Conservation (phyloP, 805 yeast genomes). For the Saccharomycopsis capsularis region DNA sequence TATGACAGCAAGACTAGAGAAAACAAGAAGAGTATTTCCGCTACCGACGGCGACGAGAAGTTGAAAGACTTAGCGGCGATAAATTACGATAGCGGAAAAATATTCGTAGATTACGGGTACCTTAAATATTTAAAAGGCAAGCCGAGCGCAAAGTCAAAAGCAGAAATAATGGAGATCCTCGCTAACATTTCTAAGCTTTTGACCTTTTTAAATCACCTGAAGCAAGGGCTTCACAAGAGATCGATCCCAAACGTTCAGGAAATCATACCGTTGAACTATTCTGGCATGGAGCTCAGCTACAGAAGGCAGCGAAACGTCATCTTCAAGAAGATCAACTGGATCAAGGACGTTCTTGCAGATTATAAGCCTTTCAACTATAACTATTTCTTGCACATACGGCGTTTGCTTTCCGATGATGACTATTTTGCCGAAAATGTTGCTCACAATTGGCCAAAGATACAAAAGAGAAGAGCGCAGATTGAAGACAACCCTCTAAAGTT, state of each 20-base stretch:
- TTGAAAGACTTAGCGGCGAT: no score
- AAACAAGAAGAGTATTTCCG: neutral
- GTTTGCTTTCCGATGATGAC: neutral
- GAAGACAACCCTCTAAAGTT: neutral
- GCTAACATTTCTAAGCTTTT: neutral
- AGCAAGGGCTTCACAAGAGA: constrained; percentile 7
- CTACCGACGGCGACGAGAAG: neutral
- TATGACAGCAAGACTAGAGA: neutral
- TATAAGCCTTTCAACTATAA: constrained; percentile 6
- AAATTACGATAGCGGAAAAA: no score
- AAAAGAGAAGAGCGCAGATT: neutral
- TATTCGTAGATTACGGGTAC: no score
- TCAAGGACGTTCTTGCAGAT: constrained; percentile 1
- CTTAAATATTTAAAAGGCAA: neutral
- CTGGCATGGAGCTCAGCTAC: constrained; percentile 8
- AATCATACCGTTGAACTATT: constrained; percentile 6
- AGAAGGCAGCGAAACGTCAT: constrained; percentile 15
- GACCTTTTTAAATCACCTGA: neutral
- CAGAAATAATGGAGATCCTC: neutral
- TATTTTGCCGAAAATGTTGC: neutral
- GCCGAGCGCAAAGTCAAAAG: neutral
- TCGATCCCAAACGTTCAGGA: neutral
- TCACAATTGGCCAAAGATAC: neutral
- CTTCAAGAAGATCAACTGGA: constrained; percentile 1
- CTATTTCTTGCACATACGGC: neutral